Evolutionary conservation across 208 protist species (phyloP).

Genomic region (Histomonas meleagridis): DNA sequence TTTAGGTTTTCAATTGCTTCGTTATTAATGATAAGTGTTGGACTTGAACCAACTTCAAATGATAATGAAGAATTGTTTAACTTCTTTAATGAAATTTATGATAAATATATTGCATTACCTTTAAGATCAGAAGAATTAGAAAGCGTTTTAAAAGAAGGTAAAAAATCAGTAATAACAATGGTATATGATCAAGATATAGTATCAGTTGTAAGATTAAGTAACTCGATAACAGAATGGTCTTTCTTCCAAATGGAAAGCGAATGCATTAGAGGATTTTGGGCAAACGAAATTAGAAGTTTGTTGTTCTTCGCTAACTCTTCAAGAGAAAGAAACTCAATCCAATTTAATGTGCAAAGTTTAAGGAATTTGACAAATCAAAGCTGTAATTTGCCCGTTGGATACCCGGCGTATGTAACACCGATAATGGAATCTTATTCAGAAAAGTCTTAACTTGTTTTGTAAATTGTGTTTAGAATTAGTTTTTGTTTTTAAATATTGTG

Average conservation of each 20-base stretch:
- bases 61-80: neutral
- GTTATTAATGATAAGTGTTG: neutral
- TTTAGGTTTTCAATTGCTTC: neutral
- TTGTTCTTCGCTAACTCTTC: neutral
- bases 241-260: neutral
- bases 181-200: neutral
- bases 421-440: conserved; percentile 10
- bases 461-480: neutral
- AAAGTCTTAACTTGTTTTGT: neutral
- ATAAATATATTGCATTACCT: neutral
- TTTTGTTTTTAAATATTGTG: neutral
- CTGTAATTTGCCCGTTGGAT: conserved; percentile 19
- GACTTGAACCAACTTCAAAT: neutral
- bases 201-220: neutral
- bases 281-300: neutral
- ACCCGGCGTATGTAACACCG: neutral
- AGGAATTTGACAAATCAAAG: conserved; percentile 22
- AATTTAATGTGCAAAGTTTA: neutral
- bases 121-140: neutral
- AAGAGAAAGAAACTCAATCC: conserved; percentile 29
- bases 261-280: neutral
- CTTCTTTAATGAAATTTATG: neutral
- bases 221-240: neutral
- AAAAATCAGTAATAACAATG: neutral
- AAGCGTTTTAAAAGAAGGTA: neutral